A percentile compares a stretch with the other conserved stretches of the same genome.
Conservation (phyloP, 345 rosid genomes). For the Melaleuca quinquenervia region DNA sequence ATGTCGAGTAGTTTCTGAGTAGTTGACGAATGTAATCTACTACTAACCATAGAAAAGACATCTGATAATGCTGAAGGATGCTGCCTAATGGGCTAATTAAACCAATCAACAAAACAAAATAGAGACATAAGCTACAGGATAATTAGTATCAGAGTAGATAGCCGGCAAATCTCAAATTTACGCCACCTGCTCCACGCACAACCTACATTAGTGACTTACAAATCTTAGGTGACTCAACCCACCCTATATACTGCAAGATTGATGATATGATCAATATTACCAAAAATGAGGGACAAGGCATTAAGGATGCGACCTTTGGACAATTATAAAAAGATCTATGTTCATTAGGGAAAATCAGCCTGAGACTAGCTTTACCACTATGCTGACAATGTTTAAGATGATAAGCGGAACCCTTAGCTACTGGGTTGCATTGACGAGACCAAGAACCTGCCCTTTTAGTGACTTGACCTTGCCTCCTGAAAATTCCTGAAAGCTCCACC, state of each 20-base stretch:
- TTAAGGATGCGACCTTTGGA: neutral
- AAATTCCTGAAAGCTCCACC: slow-evolving; percentile 76
- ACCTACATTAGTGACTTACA: neutral
- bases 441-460: slow-evolving; percentile 59
- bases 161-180: neutral
- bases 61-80: neutral
- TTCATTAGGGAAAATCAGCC: slow-evolving; percentile 10
- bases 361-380: slow-evolving; percentile 59
- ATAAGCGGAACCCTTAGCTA: slow-evolving; percentile 73
- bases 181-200: neutral
- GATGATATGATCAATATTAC: neutral
- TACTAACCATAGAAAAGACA: neutral
- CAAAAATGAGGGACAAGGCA: neutral
- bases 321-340: neutral
- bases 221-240: neutral
- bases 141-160: neutral
- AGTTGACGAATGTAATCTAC: neutral
- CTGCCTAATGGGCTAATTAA: neutral
- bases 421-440: slow-evolving; percentile 65
- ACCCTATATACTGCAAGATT: neutral
- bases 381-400: slow-evolving; percentile 47
- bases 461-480: slow-evolving; percentile 54
- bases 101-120: too few species aligned
- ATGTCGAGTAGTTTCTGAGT: neutral
- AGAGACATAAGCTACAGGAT: too few species aligned